Percentiles rank a stretch among this genome's conserved stretches.
These are phyloP conservation scores for Kondoa subrosea DNA, from an alignment of 768 basidiomycete genomes.

Conservation along the genomic window DNA sequence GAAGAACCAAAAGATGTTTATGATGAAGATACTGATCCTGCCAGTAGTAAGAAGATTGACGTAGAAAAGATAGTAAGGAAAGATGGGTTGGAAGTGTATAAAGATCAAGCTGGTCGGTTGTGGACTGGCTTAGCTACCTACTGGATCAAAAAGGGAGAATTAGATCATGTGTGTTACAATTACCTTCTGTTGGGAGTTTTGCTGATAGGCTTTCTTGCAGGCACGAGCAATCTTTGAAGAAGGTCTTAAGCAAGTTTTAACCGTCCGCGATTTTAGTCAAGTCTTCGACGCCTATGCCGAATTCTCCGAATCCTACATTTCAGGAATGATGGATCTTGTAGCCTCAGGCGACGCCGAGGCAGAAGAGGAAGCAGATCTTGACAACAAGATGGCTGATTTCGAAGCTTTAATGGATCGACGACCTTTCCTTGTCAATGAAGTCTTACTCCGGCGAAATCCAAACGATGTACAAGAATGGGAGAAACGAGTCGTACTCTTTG, in stretches of 20 bases:
- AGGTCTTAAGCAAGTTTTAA: slow-evolving; percentile 66
- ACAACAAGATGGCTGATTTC: slow-evolving; percentile 74
- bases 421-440: slow-evolving; percentile 92
- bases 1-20: slow-evolving; percentile 5
- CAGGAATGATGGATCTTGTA: slow-evolving; percentile 74
- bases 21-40: slow-evolving; percentile 42
- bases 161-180: slow-evolving; percentile 38
- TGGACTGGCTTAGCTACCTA: slow-evolving; percentile 96
- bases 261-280: slow-evolving; percentile 90
- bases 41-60: slow-evolving; percentile 53
- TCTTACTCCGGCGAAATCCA: slow-evolving; percentile 76
- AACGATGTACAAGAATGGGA: slow-evolving; percentile 99
- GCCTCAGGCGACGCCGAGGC: slow-evolving; percentile 51
- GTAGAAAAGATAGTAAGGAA: slow-evolving; percentile 67
- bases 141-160: slow-evolving; percentile 94
- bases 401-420: slow-evolving; percentile 86
- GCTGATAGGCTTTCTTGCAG: background rate
- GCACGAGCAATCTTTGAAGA: slow-evolving; percentile 53
- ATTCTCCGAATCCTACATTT: slow-evolving; percentile 76
- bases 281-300: slow-evolving; percentile 95
- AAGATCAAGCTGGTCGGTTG: slow-evolving; percentile 86
- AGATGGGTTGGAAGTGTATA: slow-evolving; percentile 76
- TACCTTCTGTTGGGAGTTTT: background rate
- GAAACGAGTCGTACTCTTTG: slow-evolving; percentile 84
- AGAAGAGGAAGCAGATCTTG: slow-evolving; percentile 58